These are phyloP conservation scores for Pouteria campechiana DNA, from an alignment of 179 eudicot species.

Conservation along the genomic window DNA sequence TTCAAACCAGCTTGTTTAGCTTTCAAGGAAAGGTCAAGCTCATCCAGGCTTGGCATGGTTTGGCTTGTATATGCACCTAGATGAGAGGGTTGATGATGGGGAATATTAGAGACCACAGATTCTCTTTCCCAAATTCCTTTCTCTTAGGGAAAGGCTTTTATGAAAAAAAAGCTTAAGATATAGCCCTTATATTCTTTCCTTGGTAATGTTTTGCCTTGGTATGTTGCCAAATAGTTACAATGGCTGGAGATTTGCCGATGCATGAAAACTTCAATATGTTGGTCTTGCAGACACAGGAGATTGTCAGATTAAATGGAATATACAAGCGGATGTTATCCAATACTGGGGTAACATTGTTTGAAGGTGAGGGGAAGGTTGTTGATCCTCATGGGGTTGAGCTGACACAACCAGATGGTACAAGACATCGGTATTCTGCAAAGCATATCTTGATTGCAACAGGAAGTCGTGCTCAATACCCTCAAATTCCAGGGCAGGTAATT, in stretches of 20 bases:
- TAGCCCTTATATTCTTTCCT: too few species aligned
- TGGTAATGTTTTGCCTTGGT: background rate
- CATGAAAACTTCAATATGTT: too few species aligned
- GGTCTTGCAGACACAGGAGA: conserved; percentile 91
- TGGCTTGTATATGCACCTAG: too few species aligned
- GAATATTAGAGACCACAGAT: too few species aligned
- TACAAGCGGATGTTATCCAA: conserved; percentile 80
- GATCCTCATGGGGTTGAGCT: conserved; percentile 94
- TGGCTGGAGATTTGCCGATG: too few species aligned
- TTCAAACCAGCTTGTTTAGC: too few species aligned
- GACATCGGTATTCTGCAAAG: conserved; percentile 70
- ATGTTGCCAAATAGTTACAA: background rate
- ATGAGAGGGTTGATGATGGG: too few species aligned
- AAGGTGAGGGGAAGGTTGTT: conserved; percentile 88
- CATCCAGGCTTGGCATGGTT: too few species aligned
- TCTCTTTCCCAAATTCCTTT: too few species aligned
- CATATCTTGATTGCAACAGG: conserved; percentile 94
- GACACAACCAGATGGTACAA: conserved; percentile 89
- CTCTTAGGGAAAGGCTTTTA: too few species aligned
- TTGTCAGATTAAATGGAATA: conserved; percentile 65
- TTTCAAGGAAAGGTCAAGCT: too few species aligned
- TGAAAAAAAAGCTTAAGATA: too few species aligned
- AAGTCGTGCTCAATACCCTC: conserved; percentile 73
- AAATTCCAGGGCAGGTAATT: conserved; percentile 76
- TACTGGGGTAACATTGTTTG: conserved; percentile 88